Evolutionary conservation across 257 asterid genomes (phyloP).

Genomic region (Solanum rostratum): DNA sequence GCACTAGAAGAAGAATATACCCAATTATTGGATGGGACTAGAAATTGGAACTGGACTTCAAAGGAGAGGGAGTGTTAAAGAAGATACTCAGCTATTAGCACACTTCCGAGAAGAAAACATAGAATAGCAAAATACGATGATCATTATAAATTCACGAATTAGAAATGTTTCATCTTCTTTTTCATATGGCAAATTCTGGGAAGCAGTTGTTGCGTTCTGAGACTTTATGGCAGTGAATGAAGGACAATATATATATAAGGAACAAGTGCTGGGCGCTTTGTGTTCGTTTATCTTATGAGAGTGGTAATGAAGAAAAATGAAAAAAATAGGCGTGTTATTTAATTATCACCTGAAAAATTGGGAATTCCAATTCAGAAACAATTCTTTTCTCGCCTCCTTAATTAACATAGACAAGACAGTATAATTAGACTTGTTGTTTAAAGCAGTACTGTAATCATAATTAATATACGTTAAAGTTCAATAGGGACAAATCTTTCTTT

Average conservation of each 20-base stretch:
- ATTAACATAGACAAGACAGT: background rate
- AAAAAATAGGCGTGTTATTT: background rate
- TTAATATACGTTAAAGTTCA: background rate
- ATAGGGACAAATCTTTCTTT: background rate
- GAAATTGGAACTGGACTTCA: conserved; percentile 8
- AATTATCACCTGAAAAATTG: background rate
- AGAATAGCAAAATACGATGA: background rate
- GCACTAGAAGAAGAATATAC: background rate
- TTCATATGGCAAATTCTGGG: too few species aligned
- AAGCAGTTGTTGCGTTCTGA: background rate
- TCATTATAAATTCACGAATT: background rate
- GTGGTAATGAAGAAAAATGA: background rate
- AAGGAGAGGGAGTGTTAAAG: conserved; percentile 29
- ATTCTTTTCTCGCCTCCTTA: background rate
- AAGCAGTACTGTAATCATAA: background rate
- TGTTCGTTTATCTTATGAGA: background rate
- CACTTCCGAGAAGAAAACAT: background rate
- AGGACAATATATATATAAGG: background rate
- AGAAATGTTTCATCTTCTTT: background rate
- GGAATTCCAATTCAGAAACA: background rate
- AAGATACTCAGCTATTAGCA: background rate
- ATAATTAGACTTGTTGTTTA: background rate
- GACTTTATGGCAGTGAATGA: background rate
- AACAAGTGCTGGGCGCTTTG: background rate
- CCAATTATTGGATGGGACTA: background rate